Evolutionary conservation across 305 asterid genomes (phyloP), one percentile per base, ranked within the genome.

Genomic region (Solanum chacoense): DNA sequence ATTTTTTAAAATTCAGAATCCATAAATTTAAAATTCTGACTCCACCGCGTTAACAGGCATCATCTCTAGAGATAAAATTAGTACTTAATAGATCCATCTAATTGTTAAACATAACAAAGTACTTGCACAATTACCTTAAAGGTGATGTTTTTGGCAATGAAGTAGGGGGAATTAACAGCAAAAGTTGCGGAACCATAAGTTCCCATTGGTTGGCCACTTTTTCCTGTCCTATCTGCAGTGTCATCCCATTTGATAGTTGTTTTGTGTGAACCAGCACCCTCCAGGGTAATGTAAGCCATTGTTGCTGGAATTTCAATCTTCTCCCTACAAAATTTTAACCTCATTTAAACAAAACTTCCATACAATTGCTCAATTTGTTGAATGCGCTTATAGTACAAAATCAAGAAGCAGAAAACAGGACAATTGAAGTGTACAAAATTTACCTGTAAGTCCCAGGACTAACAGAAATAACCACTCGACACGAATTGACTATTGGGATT

Each of bases 141-240:
- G 32, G 96, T 95, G 91, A 96, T 94, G 90, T 95, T 91, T 92
- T 90, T 94, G 34, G 98, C 99, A 9, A 95, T 90, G 72, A 96
- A 95, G 84, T 93, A 95, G 1, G 98, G 98, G 77, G 98, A 96
- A 92, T 96, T 91, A 77, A 96, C 94, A 0, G 99, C 97, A 85
- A 96, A 95, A 6, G 98, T 93, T 8, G 98, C 98, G 26, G 99
- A 95, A 92, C 96, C 98, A 37, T 93, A 95, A 80, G 99, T 96
- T 10, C 98, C 98, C 90, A 95, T 35, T 26, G 95, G 93, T 88
- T 89, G 88, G 7, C 95, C 94, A 31, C 90, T 93, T 13, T 89
- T 91, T n/a, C 95, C 97, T 18, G 84, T 40, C 32, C 88, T 89
- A 78, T 95, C 97, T 1, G 99, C 99, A 2, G 94, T 92, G 85